Conservation (phyloP, 495 filamentous ascomycete species). For the Chaetomidium leptoderma region DNA sequence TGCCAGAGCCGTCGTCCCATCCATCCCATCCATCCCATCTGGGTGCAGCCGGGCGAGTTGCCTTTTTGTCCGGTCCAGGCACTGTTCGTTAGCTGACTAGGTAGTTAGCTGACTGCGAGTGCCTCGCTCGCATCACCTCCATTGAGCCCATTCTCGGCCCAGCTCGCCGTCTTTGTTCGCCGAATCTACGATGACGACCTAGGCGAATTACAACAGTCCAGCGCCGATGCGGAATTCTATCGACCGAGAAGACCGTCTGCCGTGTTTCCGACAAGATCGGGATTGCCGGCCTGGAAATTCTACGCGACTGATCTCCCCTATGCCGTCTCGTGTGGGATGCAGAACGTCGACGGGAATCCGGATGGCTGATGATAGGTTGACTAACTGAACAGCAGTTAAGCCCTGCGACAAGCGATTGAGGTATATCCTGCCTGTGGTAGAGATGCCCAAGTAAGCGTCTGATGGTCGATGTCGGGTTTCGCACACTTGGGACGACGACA, state of each 20-base stretch:
- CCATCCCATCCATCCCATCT: not conserved
- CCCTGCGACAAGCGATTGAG: no score
- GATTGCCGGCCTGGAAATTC: conserved; percentile 15
- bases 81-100: no score
- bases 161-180: not conserved
- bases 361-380: not conserved
- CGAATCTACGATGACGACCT: not conserved
- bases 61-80: no score
- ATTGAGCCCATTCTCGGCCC: no score
- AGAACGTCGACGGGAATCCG: not conserved
- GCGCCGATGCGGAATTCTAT: not conserved
- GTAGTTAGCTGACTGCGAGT: no score
- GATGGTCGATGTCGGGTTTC: not conserved
- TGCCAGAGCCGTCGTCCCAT: not conserved
- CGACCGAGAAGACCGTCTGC: not conserved
- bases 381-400: not conserved
- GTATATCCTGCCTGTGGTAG: no score
- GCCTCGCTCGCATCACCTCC: no score
- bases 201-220: not conserved
- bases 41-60: not conserved
- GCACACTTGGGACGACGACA: not conserved
- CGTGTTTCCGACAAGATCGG: conserved; percentile 11
- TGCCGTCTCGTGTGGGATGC: conserved; percentile 15
- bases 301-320: conserved; percentile 29
- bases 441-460: no score